phyloP scores from a whole-genome alignment of 352 stramenopile species.

The Globisporangium mamillatum region DNA sequence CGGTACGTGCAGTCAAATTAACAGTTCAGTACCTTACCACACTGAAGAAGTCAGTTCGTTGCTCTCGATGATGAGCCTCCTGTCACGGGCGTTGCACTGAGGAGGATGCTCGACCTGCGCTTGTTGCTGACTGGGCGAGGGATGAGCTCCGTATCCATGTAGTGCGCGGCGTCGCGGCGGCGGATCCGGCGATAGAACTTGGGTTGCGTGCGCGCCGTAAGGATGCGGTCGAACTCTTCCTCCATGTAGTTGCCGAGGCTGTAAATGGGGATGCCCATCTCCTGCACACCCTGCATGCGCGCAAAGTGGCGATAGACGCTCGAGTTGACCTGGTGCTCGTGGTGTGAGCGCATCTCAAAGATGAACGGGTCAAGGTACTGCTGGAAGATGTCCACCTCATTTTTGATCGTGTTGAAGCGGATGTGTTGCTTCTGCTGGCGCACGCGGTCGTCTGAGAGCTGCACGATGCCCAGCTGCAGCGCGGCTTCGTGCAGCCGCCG shows the following conservation, averaged over 20 bases:
- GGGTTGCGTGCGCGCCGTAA: conserved; percentile 43
- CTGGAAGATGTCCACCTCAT: conserved; percentile 81
- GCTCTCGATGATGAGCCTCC: neutral
- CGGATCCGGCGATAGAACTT: conserved; percentile 51
- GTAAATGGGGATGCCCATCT: conserved; percentile 78
- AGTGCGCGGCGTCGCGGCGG: conserved; percentile 38
- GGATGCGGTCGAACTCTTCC: conserved; percentile 48
- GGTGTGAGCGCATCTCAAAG: conserved; percentile 49
- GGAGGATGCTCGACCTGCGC: conserved; percentile 6
- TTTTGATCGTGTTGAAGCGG: conserved; percentile 65
- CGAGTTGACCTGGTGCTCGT: conserved; percentile 55
- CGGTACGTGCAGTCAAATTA: neutral
- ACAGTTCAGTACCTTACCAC: neutral
- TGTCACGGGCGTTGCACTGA: neutral
- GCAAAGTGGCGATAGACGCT: conserved; percentile 74
- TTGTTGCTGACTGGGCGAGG: conserved; percentile 24
- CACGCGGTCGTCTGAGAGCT: conserved; percentile 55
- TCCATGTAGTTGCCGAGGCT: conserved; percentile 48
- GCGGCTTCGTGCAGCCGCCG: conserved; percentile 37
- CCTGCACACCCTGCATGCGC: conserved; percentile 60
- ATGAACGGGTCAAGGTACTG: conserved; percentile 68
- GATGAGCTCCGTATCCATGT: conserved; percentile 59
- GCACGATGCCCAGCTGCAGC: conserved; percentile 52
- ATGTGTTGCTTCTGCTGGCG: conserved; percentile 51
- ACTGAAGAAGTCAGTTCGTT: neutral